Base-by-base conservation (phyloP, 2,329 filamentous ascomycete species). In the Aspergillus proliferans region DNA sequence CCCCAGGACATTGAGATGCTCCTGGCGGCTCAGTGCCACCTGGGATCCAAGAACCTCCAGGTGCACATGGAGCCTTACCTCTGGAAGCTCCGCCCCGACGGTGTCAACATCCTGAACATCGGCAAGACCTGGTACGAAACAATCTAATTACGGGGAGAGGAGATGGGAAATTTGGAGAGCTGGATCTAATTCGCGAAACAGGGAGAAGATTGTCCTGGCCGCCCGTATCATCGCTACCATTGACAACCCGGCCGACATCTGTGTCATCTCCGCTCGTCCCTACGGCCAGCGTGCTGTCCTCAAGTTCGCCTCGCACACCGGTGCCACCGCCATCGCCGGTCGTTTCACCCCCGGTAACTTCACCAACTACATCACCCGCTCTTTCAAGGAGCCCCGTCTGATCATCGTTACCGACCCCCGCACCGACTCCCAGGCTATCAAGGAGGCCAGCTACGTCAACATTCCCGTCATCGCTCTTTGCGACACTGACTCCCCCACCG, bases 321-420 rank as follows among this genome's bases (percentile, higher is more conserved):
- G 93, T 74, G 91, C 94, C 70, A 88, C 90, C 70, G 88, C 93
- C 76, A 98, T 98, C 71, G 94, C 93, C 70, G 93, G 93, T 81
- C 93, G 93, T 76, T 98, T 98, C 87, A 98, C 93, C 73, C 93
- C 93, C 75, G 93, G 93, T 88, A 95, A 92, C 78, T 98, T 98
- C 87, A 98, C 93, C 84, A 98, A 98, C 86, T 98, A 98, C 87
- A 98, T 98, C 87, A 98, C 94, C 77, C 92, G 93, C 72, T 97
- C 93, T 61, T 98, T 98, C 90, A 96, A 96, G 86, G 93, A 98
- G 83, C 93, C 93, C 73, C 94, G 94, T 77, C 84, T 98, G 72
- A 97, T 98, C 78, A 85, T 98, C 75, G 93, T 98, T 71, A 98
- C 93, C 79, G 93, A 98, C 77, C 93, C 93, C 69, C 92, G 94